phyloP scores from a whole-genome alignment of 192 early-diverging fungal genomes.

The Backusella luteola region DNA sequence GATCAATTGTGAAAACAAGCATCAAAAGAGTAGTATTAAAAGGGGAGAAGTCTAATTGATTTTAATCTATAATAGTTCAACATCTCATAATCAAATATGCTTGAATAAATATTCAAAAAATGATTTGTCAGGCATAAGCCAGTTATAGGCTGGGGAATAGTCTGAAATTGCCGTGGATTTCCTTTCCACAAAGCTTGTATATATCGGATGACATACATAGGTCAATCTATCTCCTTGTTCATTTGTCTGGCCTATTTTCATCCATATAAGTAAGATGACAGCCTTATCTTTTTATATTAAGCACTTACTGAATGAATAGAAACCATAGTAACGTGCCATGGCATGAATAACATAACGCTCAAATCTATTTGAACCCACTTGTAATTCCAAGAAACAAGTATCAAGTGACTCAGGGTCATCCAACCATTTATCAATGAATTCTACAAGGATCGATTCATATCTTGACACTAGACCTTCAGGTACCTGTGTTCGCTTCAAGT shows the following conservation, averaged over 20 bases:
- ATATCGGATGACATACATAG: constrained; percentile 1
- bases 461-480: constrained; percentile 46
- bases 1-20: no score
- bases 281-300: not conserved
- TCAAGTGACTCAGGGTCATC: constrained; percentile 10
- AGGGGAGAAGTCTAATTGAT: not conserved
- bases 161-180: no score
- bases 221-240: not conserved
- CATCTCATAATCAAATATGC: not conserved
- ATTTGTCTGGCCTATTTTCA: not conserved
- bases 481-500: constrained; percentile 50
- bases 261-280: not conserved
- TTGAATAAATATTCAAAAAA: constrained; percentile 15
- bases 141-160: not conserved
- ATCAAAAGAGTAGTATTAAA: no score
- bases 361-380: constrained; percentile 51
- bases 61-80: not conserved
- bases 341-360: constrained; percentile 48
- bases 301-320: constrained; percentile 50
- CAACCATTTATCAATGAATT: constrained; percentile 39
- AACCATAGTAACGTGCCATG: constrained; percentile 44
- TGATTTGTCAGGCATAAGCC: constrained; percentile 8
- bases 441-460: constrained; percentile 45
- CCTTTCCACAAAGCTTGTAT: not conserved
- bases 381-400: constrained; percentile 31